Conservation (phyloP, 1,284 basidiomycete genomes). For the Polyporus tsugae region DNA sequence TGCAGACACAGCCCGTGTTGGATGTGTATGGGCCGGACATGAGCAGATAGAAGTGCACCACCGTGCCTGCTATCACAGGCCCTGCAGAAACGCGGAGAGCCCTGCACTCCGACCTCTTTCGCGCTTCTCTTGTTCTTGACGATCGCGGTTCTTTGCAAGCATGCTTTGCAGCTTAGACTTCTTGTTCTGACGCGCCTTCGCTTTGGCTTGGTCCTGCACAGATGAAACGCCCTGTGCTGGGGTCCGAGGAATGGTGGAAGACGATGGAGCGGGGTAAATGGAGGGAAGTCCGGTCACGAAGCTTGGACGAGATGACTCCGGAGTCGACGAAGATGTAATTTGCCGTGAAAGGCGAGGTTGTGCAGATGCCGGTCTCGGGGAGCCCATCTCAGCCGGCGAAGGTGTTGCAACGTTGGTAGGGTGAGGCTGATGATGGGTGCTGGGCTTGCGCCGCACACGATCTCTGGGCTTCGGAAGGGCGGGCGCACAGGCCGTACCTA, state of each 20-base stretch:
- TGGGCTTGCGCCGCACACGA: slow-evolving; percentile 22
- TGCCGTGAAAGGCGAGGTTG: slow-evolving; percentile 19
- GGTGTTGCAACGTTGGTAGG: slow-evolving; percentile 15
- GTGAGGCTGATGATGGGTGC: slow-evolving; percentile 19
- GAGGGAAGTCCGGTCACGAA: slow-evolving; percentile 2
- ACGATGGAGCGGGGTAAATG: slow-evolving; percentile 4
- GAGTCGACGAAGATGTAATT: slow-evolving; percentile 19
- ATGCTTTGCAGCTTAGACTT: slow-evolving; percentile 64
- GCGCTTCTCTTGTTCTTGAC: slow-evolving; percentile 49
- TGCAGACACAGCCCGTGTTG: not conserved
- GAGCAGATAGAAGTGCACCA: not conserved
- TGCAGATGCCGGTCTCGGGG: slow-evolving; percentile 16
- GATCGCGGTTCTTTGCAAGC: slow-evolving; percentile 64
- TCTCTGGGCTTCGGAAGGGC: slow-evolving; percentile 31
- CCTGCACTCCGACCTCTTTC: slow-evolving; percentile 31
- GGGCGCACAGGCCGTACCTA: slow-evolving; percentile 26
- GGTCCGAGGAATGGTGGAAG: slow-evolving; percentile 12
- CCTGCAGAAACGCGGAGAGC: slow-evolving; percentile 63
- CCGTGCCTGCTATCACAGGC: slow-evolving; percentile 23
- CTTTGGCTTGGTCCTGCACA: slow-evolving; percentile 14
- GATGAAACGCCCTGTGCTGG: not conserved
- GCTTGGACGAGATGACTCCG: slow-evolving; percentile 24
- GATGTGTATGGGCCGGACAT: not conserved
- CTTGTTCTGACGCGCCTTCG: slow-evolving; percentile 51
- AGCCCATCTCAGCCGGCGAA: slow-evolving; percentile 14